These are phyloP conservation scores for Holtermanniella nyarrowii DNA, from an alignment of 768 basidiomycete species.

Conservation along the genomic window DNA sequence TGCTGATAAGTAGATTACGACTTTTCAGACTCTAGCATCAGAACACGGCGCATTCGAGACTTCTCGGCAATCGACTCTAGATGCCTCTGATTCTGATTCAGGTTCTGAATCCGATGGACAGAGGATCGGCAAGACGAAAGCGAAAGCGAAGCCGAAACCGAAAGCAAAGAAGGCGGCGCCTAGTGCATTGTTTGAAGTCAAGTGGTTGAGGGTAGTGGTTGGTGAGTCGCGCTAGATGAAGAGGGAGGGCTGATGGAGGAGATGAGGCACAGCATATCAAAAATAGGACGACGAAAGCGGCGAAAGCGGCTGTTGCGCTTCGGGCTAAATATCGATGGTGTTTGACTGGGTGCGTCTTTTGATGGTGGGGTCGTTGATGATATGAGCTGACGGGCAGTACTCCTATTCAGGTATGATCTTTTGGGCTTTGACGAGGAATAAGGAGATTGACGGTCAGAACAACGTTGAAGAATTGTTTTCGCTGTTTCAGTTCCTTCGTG, in stretches of 20 bases:
- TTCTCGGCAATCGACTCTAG: constrained; percentile 45
- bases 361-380: constrained; percentile 1
- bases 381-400: constrained; percentile 17
- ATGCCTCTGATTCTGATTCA: constrained; percentile 42
- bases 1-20: constrained; percentile 60
- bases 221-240: constrained; percentile 45
- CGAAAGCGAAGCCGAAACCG: constrained; percentile 44
- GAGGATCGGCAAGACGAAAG: constrained; percentile 46
- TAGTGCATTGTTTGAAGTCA: constrained; percentile 55
- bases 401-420: constrained; percentile 34
- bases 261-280: constrained; percentile 95
- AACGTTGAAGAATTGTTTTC: constrained; percentile 80
- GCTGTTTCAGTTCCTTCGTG: constrained; percentile 74
- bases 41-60: constrained; percentile 55
- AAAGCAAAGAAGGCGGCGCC: constrained; percentile 44
- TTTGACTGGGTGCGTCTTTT: constrained; percentile 50
- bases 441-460: constrained; percentile 51
- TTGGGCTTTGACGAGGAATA: neutral
- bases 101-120: constrained; percentile 46
- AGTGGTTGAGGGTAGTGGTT: constrained; percentile 77
- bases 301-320: constrained; percentile 68
- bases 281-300: constrained; percentile 64
- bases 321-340: constrained; percentile 75
- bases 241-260: constrained; percentile 25
- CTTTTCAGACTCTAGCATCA: constrained; percentile 71